Evolutionary conservation across 2,329 filamentous ascomycete species (phyloP).

Genomic region (Calonectria naviculata): DNA sequence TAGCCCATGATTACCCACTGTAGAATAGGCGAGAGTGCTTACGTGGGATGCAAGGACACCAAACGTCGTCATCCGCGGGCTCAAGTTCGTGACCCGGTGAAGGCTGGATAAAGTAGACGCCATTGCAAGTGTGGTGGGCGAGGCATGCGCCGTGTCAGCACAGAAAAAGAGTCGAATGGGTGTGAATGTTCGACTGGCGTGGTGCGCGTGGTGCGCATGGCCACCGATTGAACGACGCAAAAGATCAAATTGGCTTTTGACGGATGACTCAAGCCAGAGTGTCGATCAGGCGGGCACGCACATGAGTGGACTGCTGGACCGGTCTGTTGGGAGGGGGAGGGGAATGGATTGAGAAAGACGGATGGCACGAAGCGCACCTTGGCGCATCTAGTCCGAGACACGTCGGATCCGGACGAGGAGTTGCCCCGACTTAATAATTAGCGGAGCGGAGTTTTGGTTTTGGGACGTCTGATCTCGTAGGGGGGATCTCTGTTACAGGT

Average conservation of each 20-base stretch:
- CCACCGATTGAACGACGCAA: background rate
- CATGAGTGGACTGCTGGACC: background rate
- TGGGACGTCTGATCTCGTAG: background rate
- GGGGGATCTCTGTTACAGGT: background rate
- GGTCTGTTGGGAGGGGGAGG: background rate
- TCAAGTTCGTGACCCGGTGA: background rate
- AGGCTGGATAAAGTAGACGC: background rate
- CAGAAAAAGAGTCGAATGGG: background rate
- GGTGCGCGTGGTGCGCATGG: background rate
- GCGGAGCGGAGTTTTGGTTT: constrained; percentile 16
- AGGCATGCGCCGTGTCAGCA: background rate
- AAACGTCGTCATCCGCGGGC: background rate
- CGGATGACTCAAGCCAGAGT: background rate
- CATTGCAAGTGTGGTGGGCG: background rate
- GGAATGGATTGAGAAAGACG: background rate
- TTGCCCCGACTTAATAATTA: constrained; percentile 2
- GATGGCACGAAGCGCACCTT: background rate
- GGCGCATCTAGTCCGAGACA: background rate
- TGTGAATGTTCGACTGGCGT: background rate
- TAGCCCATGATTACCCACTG: too few relatives aligned
- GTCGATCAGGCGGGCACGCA: background rate
- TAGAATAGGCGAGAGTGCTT: background rate
- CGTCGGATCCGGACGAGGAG: constrained; percentile 17
- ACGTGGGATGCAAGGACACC: background rate
- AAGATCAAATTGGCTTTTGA: background rate